phyloP scores from a whole-genome alignment of 495 filamentous ascomycete genomes.

The Pyrenula aspistea region DNA sequence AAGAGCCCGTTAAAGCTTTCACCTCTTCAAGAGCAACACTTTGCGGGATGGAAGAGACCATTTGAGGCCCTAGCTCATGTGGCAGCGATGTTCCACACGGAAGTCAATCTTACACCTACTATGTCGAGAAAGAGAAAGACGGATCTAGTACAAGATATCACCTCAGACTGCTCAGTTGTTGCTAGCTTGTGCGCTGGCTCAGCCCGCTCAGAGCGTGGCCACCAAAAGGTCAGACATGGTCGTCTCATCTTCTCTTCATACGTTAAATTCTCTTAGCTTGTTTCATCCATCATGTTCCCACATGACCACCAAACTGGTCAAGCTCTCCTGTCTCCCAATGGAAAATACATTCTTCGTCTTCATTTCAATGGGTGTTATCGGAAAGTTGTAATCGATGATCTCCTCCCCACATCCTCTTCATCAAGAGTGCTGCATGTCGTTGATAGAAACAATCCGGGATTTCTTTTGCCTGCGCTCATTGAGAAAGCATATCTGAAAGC shows the following conservation, averaged over 20 bases:
- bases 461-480: constrained; percentile 85
- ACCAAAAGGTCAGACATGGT: constrained; percentile 35
- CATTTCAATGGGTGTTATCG: constrained; percentile 92
- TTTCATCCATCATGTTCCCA: constrained; percentile 62
- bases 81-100: neutral
- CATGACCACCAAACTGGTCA: constrained; percentile 40
- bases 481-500: constrained; percentile 99
- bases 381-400: constrained; percentile 80
- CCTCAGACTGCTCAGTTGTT: constrained; percentile 93
- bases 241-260: neutral
- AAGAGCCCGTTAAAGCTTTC: constrained; percentile 58
- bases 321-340: constrained; percentile 55
- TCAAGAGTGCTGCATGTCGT: constrained; percentile 70
- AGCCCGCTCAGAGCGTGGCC: constrained; percentile 48
- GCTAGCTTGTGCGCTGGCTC: constrained; percentile 83
- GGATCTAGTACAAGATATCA: constrained; percentile 86
- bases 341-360: constrained; percentile 84
- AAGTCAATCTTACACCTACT: constrained; percentile 10
- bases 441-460: constrained; percentile 62
- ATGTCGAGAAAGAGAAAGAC: constrained; percentile 43
- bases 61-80: constrained; percentile 32
- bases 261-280: constrained; percentile 32
- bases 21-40: constrained; percentile 51
- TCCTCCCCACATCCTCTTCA: constrained; percentile 69
- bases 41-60: constrained; percentile 74